Conservation (phyloP, 1,284 basidiomycete species). For the Cutaneotrichosporon sp. region DNA sequence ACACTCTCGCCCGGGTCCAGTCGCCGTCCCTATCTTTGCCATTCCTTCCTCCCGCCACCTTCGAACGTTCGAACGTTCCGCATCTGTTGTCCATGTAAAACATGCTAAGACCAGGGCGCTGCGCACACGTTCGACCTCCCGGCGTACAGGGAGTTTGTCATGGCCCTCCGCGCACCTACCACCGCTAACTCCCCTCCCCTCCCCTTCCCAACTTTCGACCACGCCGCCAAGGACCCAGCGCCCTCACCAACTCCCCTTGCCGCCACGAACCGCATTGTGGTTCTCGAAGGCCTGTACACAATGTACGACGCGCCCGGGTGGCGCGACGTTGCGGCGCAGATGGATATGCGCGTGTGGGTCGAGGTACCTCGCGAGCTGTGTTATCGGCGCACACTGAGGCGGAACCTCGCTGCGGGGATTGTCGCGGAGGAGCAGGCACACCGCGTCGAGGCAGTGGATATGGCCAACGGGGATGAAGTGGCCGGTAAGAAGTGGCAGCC, state of each 20-base stretch:
- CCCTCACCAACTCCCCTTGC: slow-evolving; percentile 54
- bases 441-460: slow-evolving; percentile 17
- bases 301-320: slow-evolving; percentile 68
- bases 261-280: slow-evolving; percentile 64
- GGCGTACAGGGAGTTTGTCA: slow-evolving; percentile 68
- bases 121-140: slow-evolving; percentile 50
- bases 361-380: slow-evolving; percentile 61
- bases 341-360: slow-evolving; percentile 78
- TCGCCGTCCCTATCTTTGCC: too few species aligned
- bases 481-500: slow-evolving; percentile 13
- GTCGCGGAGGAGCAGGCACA: slow-evolving; percentile 7
- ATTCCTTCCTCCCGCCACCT: too few species aligned
- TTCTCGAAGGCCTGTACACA: slow-evolving; percentile 80
- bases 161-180: slow-evolving; percentile 54
- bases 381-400: slow-evolving; percentile 59
- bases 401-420: slow-evolving; percentile 39
- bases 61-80: too few species aligned
- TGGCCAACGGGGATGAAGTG: slow-evolving; percentile 29
- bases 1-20: too few species aligned
- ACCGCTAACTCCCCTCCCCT: slow-evolving; percentile 51
- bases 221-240: slow-evolving; percentile 53
- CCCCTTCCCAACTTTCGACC: slow-evolving; percentile 50
- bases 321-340: slow-evolving; percentile 59
- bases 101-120: slow-evolving; percentile 39
- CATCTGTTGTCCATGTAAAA: too few species aligned